A percentile compares a stretch with the other conserved stretches of the same genome.
phyloP scores from a whole-genome alignment of 768 basidiomycete species.

The Sarcomyxa edulis region DNA sequence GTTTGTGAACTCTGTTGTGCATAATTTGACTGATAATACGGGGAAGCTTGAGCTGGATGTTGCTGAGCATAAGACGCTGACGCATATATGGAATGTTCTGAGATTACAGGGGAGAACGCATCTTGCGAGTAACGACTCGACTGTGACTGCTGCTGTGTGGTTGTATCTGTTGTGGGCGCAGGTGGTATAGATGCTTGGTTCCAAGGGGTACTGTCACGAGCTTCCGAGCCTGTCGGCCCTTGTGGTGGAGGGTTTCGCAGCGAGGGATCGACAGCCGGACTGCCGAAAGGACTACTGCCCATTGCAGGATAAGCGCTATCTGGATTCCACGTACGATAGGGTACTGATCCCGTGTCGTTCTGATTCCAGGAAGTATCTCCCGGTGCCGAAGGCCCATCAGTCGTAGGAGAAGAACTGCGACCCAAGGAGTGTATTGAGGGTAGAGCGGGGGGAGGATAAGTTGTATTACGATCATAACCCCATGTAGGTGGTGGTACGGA shows the following conservation, averaged over 20 bases:
- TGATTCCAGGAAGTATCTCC: conserved; percentile 8
- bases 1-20: conserved; percentile 15
- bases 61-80: conserved; percentile 22
- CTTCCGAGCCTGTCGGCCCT: conserved; percentile 27
- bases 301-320: conserved; percentile 31
- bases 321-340: conserved; percentile 49
- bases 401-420: conserved; percentile 24
- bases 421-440: conserved; percentile 50
- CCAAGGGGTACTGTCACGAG: conserved; percentile 30
- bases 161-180: background rate
- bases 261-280: conserved; percentile 34
- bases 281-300: conserved; percentile 21
- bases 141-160: conserved; percentile 1
- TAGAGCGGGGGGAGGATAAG: conserved; percentile 43
- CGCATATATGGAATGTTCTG: conserved; percentile 22
- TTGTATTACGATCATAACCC: conserved; percentile 54
- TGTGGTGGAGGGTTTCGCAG: conserved; percentile 18
- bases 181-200: conserved; percentile 11
- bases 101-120: conserved; percentile 20
- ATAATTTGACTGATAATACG: conserved; percentile 17
- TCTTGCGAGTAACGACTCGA: conserved; percentile 19
- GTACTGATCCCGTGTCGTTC: conserved; percentile 21
- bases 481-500: conserved; percentile 46
- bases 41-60: conserved; percentile 21
- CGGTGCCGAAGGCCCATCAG: conserved; percentile 2